phyloP scores from a whole-genome alignment of 805 yeast genomes.

The Groenewaldozyma tartarivorans region DNA sequence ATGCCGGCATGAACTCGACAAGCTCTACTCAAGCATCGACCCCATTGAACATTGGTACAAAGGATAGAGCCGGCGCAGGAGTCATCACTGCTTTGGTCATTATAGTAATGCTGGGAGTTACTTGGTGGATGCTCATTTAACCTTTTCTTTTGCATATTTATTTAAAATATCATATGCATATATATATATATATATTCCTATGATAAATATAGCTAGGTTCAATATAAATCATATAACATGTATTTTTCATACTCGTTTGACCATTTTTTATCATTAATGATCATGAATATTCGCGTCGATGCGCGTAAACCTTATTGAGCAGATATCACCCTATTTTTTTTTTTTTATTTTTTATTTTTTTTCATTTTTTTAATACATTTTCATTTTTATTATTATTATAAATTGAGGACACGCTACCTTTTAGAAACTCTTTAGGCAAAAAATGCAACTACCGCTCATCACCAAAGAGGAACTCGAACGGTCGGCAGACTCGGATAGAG shows the following conservation, averaged over 20 bases:
- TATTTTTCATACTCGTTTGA: too few relatives aligned
- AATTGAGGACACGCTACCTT: background rate
- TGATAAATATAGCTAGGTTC: too few relatives aligned
- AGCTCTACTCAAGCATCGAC: slow-evolving; percentile 1
- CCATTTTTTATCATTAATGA: too few relatives aligned
- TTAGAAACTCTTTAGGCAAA: too few relatives aligned
- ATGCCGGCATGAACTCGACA: slow-evolving; percentile 50
- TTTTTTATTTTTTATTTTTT: background rate
- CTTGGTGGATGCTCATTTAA: slow-evolving; percentile 17
- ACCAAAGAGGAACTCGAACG: slow-evolving; percentile 42
- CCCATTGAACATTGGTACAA: slow-evolving; percentile 13
- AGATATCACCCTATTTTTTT: background rate
- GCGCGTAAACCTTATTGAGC: background rate
- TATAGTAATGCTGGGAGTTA: slow-evolving; percentile 9
- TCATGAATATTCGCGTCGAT: too few relatives aligned
- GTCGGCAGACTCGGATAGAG: slow-evolving; percentile 39
- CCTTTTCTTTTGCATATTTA: background rate
- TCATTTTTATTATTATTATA: background rate
- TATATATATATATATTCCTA: background rate
- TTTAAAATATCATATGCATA: background rate
- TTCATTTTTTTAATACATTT: background rate
- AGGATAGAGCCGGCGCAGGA: slow-evolving; percentile 19
- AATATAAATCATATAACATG: too few relatives aligned
- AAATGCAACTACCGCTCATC: slow-evolving; percentile 39
- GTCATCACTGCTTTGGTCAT: slow-evolving; percentile 17